Evolutionary conservation across 1,284 basidiomycete genomes (phyloP).

Genomic region (Puccinia hordei): DNA sequence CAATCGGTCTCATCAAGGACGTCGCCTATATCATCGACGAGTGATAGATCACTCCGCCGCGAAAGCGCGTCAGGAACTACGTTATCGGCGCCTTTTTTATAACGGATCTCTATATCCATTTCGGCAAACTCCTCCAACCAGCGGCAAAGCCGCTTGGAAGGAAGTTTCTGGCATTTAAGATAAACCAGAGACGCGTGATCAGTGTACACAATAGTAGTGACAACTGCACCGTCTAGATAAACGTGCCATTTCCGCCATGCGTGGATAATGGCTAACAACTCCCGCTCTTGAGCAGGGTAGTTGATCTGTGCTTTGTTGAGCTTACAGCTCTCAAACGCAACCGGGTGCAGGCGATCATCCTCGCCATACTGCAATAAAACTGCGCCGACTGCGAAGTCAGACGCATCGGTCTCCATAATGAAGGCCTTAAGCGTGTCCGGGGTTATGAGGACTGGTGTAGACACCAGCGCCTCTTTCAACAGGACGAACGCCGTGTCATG

Average conservation of each 20-base stretch:
- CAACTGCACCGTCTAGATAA: slow-evolving; percentile 23
- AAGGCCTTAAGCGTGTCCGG: neutral
- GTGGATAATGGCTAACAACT: slow-evolving; percentile 51
- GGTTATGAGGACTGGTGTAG: neutral
- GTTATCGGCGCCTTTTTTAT: too few relatives aligned
- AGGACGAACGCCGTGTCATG: neutral
- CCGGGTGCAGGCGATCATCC: neutral
- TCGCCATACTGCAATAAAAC: slow-evolving; percentile 34
- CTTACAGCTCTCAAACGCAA: slow-evolving; percentile 50
- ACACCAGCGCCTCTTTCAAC: neutral
- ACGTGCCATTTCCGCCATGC: slow-evolving; percentile 48
- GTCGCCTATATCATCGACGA: too few relatives aligned
- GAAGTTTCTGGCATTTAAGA: too few relatives aligned
- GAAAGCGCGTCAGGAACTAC: too few relatives aligned
- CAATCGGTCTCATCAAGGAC: too few relatives aligned
- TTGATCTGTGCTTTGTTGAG: slow-evolving; percentile 16
- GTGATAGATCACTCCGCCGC: too few relatives aligned
- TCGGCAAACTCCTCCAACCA: too few relatives aligned
- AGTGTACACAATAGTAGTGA: neutral
- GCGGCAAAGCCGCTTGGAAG: too few relatives aligned
- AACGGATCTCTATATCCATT: too few relatives aligned
- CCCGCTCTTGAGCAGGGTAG: slow-evolving; percentile 50
- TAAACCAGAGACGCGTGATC: too few relatives aligned
- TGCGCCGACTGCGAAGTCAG: slow-evolving; percentile 34
- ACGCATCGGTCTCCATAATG: slow-evolving; percentile 15